Base-by-base conservation (phyloP, 495 filamentous ascomycete genomes). In the Pyrenula aspistea region DNA sequence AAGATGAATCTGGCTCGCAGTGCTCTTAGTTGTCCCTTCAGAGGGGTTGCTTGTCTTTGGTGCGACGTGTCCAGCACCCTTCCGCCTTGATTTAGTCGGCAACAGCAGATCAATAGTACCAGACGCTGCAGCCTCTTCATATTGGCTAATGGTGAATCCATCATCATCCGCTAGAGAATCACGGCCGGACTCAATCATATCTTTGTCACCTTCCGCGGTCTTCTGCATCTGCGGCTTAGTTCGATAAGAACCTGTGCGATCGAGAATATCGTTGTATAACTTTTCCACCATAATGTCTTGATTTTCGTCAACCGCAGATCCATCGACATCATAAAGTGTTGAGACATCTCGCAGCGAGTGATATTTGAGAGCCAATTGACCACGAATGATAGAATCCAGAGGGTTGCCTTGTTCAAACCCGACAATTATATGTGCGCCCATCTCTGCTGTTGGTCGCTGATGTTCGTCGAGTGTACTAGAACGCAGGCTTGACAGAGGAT, bases 401-500 rank as follows among this genome's bases (percentile, higher is more conserved):
- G 93, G 93, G 66, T 99, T 99, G 1, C 93, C 93, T 65, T 87
- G 83, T 57, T 96, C 89, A 63, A 96, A 99, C 1, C 93, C 93
- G 24, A 93, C 95, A 60, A 99, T 88, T 53, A 99, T 96, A 71
- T 96, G 93, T 19, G 94, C 93, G 42, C 93, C 93, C 79, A 96
- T 88, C 65, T 99, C 93, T 51, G 88, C 93, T 15, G 91, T 96
- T 57, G 83, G 87, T n/a, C 74, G 71, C 56, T 75, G 77, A 48
- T 71, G 75, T 56, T 67, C 63, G 4, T 75, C 79, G 49, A 81
- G 67, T 20, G 63, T 73, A 20, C 66, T 68, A 2, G 70, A 62
- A 22, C 72, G 57, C 58, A 83, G 84, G 25, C 83, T 84, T 50
- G 77, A 77, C 54, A 99, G 75, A 51, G 84, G 82, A 65, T 92